Percentiles rank a stretch among this genome's conserved stretches.
Conservation (phyloP, 352 stramenopile genomes). For the Phytophthora megakarya region DNA sequence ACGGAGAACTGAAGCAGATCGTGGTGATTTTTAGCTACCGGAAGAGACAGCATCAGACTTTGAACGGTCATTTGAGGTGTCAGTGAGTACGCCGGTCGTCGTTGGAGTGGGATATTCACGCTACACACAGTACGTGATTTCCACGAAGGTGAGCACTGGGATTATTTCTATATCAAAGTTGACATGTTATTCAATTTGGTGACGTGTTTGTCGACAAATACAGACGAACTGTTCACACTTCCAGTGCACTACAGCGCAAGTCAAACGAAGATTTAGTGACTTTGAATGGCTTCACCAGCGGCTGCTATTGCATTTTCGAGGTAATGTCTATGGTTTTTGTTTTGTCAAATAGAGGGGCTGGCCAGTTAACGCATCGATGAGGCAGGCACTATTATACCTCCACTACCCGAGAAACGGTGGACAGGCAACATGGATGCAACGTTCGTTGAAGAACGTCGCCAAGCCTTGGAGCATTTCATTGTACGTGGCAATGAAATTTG, state of each 20-base stretch:
- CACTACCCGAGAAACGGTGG: slow-evolving; percentile 88
- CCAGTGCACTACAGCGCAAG: slow-evolving; percentile 68
- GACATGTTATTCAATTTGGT: too few species aligned
- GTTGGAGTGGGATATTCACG: slow-evolving; percentile 81
- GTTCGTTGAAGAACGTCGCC: slow-evolving; percentile 88
- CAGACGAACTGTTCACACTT: slow-evolving; percentile 77
- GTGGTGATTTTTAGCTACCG: slow-evolving; percentile 47
- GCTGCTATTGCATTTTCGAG: slow-evolving; percentile 77
- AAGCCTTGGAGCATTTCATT: slow-evolving; percentile 89
- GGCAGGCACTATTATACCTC: slow-evolving; percentile 86
- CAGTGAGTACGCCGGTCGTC: slow-evolving; percentile 79
- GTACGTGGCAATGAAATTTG: slow-evolving; percentile 38
- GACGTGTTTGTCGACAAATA: neutral
- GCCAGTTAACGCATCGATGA: neutral
- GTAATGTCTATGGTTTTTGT: slow-evolving; percentile 22
- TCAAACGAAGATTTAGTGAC: slow-evolving; percentile 89
- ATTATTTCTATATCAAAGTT: neutral
- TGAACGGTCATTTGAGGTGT: slow-evolving; percentile 68
- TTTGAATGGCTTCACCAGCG: slow-evolving; percentile 91
- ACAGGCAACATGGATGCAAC: slow-evolving; percentile 89
- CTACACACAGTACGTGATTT: slow-evolving; percentile 90
- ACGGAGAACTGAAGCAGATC: neutral
- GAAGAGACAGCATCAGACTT: slow-evolving; percentile 51
- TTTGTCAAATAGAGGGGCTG: neutral
- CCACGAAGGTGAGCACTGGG: slow-evolving; percentile 65